Evolutionary conservation across 2,329 filamentous ascomycete genomes (phyloP).

Genomic region (Didymella keratinophila): DNA sequence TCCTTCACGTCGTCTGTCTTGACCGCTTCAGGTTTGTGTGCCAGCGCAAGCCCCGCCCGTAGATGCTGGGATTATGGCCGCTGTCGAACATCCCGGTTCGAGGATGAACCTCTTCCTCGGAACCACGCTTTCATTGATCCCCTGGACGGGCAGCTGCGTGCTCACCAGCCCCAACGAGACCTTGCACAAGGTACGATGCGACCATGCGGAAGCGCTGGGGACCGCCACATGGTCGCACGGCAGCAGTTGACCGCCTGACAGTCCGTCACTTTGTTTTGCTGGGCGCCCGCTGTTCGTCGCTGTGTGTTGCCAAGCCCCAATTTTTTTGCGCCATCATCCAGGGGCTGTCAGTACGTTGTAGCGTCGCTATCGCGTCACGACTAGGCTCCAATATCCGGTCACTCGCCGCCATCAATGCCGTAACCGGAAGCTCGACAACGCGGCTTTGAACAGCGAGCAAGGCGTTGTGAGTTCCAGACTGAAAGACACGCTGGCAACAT

Average conservation of each 20-base stretch:
- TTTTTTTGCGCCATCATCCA: constrained; percentile 33
- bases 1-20: constrained; percentile 17
- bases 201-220: constrained; percentile 31
- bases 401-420: constrained; percentile 14
- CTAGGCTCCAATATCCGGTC: constrained; percentile 13
- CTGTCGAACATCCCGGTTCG: constrained; percentile 36
- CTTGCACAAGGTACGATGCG: constrained; percentile 38
- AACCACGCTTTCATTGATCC: constrained; percentile 25
- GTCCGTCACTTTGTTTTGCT: constrained; percentile 34
- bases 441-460: constrained; percentile 11
- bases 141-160: constrained; percentile 23
- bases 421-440: constrained; percentile 10
- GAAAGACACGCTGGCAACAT: constrained; percentile 10
- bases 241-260: constrained; percentile 46
- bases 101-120: constrained; percentile 38
- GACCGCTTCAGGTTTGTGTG: constrained; percentile 31
- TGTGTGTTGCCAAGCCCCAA: constrained; percentile 30
- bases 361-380: constrained; percentile 33
- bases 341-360: constrained; percentile 45
- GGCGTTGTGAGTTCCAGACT: not conserved
- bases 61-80: constrained; percentile 29
- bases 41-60: constrained; percentile 24
- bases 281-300: constrained; percentile 30
- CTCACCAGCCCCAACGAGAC: constrained; percentile 19
- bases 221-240: constrained; percentile 33